Evolutionary conservation across 2,329 filamentous ascomycete genomes (phyloP), one percentile per base, ranked within the genome.

Genomic region (Pyrenophora seminiperda): DNA sequence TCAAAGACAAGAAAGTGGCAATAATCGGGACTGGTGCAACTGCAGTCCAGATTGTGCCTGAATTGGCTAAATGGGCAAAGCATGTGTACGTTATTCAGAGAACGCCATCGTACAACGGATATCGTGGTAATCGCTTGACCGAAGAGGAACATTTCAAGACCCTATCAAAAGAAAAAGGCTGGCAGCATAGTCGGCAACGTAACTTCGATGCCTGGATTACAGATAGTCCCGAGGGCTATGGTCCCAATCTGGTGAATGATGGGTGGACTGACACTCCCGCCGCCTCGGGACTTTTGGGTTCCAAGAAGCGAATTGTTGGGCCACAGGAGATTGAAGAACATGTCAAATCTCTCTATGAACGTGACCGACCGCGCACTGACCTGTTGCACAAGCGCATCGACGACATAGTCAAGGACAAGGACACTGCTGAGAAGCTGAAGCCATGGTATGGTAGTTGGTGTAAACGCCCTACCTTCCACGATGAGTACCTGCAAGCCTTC

Each of bases 381-480:
- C 31, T 33, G 15, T 33, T 33, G 31, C 31, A n/a, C 31, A 33
- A 33, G 31, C 31, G 31, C 31, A 9, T 33, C 15, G 31, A 33
- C 15, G 31, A 33, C n/a, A 10, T 1, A 45, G 82, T 87, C 18
- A 66, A 77, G 31, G 77, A 86, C 55, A 67, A 69, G 10, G 67
- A 66, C 1, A 81, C 78, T 0, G 83, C 83, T 0, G 75, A 76
- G 24, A 75, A 68, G 3, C 74, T 86, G 5, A 81, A 83, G 61
- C 73, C 83, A 0, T 85, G 82, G 81, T 87, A 86, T 62, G 38
- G 38, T 18, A 41, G 38, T 7, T 85, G 81, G 78, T 87, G 84
- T 73, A 88, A 88, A 66, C 78, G 85, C 0, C 83, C 84, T 0
- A 79, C 75, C 36, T 86, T 86, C 68, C 82, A 83, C 67, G 82